phyloP scores from a whole-genome alignment of 2,329 filamentous ascomycete species.

The Sporothrix protearum region DNA sequence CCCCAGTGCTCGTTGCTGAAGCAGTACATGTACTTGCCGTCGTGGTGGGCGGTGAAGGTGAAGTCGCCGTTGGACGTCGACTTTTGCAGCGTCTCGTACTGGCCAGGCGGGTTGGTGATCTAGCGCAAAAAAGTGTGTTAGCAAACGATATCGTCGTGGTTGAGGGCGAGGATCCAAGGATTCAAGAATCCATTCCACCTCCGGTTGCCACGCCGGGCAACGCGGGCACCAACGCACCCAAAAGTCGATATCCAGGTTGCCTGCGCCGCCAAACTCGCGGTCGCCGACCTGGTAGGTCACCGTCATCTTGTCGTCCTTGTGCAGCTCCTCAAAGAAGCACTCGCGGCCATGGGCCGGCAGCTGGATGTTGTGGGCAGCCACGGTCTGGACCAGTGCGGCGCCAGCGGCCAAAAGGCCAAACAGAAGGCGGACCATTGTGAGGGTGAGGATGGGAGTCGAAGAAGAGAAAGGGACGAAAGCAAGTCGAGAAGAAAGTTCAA shows the following conservation, averaged over 20 bases:
- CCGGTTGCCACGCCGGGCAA: too few relatives aligned
- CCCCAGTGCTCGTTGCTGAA: conserved; percentile 99
- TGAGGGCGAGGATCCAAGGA: too few relatives aligned
- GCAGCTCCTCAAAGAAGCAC: conserved; percentile 93
- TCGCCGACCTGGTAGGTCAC: conserved; percentile 98
- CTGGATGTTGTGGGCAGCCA: conserved; percentile 90
- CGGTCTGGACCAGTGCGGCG: conserved; percentile 56
- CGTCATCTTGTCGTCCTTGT: conserved; percentile 95
- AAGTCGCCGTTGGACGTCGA: conserved; percentile 86
- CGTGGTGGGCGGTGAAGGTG: conserved; percentile 77
- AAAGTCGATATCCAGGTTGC: conserved; percentile 95
- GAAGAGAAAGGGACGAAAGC: not conserved
- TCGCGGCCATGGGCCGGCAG: conserved; percentile 89
- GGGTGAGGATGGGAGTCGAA: not conserved
- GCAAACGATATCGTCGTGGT: not conserved
- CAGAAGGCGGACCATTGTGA: conserved; percentile 27
- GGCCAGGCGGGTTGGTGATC: conserved; percentile 74
- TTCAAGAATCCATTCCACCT: too few relatives aligned
- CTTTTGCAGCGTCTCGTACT: conserved; percentile 76
- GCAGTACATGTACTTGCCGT: conserved; percentile 94
- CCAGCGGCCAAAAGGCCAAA: conserved; percentile 43
- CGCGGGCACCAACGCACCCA: conserved; percentile 74
- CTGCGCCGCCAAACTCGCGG: conserved; percentile 88
- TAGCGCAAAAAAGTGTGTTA: conserved; percentile 36
- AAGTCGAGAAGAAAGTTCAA: conserved; percentile 11